phyloP scores from a whole-genome alignment of 1,139 yeast species.

The Tardiomyces digboiensis region DNA sequence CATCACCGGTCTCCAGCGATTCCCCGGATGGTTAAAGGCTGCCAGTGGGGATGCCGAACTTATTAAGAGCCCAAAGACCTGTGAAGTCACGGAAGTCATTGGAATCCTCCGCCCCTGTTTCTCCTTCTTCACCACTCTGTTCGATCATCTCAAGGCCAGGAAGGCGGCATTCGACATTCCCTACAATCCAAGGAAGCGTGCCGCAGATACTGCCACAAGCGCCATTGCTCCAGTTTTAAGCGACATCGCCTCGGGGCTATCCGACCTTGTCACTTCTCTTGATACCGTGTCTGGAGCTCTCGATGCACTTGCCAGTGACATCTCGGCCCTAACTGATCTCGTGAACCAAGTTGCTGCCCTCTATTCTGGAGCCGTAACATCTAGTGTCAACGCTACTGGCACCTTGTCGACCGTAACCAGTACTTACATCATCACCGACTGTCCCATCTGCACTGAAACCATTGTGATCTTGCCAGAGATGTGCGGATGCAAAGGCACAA shows the following conservation, averaged over 20 bases:
- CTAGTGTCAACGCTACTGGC: background rate
- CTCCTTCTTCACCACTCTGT: background rate
- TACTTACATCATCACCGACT: background rate
- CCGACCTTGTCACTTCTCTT: background rate
- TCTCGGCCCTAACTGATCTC: background rate
- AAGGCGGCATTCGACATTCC: background rate
- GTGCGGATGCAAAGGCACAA: background rate
- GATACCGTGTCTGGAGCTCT: background rate
- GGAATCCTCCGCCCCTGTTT: background rate
- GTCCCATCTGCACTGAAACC: background rate
- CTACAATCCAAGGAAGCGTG: background rate
- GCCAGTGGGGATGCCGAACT: background rate
- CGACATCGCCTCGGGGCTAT: background rate
- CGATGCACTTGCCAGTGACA: background rate
- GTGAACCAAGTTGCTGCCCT: background rate
- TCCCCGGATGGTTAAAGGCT: background rate
- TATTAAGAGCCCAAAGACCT: background rate
- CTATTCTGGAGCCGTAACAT: background rate
- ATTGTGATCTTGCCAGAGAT: background rate
- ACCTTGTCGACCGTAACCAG: background rate
- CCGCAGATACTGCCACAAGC: background rate
- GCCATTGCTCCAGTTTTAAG: background rate
- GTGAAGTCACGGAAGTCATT: background rate
- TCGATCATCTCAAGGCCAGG: background rate
- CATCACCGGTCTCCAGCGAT: background rate